Percentiles rank a stretch among this genome's conserved stretches.
phyloP scores from a whole-genome alignment of 805 yeast species.

The Metschnikowia aberdeeniae region DNA sequence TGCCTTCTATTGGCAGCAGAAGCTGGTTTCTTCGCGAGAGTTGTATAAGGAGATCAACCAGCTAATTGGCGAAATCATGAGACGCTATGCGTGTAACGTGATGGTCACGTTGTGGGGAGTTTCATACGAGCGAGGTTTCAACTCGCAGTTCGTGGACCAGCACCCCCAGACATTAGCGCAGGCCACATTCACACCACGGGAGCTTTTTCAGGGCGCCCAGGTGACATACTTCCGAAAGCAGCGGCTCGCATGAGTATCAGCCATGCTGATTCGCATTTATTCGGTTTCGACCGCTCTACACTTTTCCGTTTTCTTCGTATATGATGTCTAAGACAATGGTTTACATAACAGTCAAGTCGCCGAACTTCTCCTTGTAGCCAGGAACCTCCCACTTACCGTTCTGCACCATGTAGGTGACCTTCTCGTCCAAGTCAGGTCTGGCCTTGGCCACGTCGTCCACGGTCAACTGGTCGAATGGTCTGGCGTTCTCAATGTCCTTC shows the following conservation, averaged over 20 bases:
- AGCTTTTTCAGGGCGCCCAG: constrained; percentile 3
- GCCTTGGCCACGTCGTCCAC: constrained; percentile 93
- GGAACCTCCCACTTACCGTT: constrained; percentile 98
- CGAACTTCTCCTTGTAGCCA: constrained; percentile 97
- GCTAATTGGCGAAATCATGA: constrained; percentile 12
- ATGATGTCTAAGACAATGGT: constrained; percentile 2
- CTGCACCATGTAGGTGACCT: constrained; percentile 91
- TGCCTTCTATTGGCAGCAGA: constrained; percentile 31
- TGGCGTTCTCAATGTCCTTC: constrained; percentile 90
- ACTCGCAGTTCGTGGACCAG: constrained; percentile 3
- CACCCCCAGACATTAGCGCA: constrained; percentile 1
- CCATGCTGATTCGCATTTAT: no score
- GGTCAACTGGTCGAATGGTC: constrained; percentile 96
- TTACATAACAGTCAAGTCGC: constrained; percentile 91
- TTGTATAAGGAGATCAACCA: constrained; percentile 15
- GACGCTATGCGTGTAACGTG: constrained; percentile 25
- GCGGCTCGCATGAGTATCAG: background rate
- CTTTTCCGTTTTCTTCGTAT: background rate
- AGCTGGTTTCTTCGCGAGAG: constrained; percentile 3
- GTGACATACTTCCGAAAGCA: background rate
- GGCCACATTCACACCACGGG: constrained; percentile 10
- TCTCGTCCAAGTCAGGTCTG: constrained; percentile 95
- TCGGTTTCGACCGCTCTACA: background rate
- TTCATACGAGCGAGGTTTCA: constrained; percentile 30
- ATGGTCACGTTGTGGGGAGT: constrained; percentile 27